A percentile compares a stretch with the other conserved stretches of the same genome.
phyloP scores from a whole-genome alignment of 495 filamentous ascomycete genomes.

The Mytilinidion resinicola region DNA sequence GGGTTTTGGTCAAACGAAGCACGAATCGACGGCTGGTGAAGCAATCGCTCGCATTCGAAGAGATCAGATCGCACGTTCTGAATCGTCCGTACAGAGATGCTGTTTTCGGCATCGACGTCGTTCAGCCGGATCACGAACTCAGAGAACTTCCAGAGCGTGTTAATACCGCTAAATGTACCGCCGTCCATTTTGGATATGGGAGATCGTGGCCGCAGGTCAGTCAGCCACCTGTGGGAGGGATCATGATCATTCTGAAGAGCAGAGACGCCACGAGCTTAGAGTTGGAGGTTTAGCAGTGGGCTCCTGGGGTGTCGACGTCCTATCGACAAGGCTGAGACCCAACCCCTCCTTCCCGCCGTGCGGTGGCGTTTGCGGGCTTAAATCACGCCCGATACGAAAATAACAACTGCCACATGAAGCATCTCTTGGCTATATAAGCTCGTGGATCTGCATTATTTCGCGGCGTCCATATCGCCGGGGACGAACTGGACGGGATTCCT shows the following conservation, averaged over 20 bases:
- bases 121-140: conserved; percentile 10
- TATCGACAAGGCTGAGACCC: too few relatives aligned
- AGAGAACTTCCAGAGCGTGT: conserved; percentile 11
- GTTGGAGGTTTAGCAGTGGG: too few relatives aligned
- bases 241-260: not conserved
- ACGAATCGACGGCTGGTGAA: conserved; percentile 1
- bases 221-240: not conserved
- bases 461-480: too few relatives aligned
- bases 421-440: too few relatives aligned
- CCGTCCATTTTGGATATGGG: conserved; percentile 5
- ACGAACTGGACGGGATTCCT: too few relatives aligned
- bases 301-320: too few relatives aligned
- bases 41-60: conserved; percentile 7
- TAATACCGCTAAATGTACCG: conserved; percentile 7
- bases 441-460: too few relatives aligned
- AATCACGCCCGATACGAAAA: too few relatives aligned
- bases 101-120: conserved; percentile 20
- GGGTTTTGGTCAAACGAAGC: conserved; percentile 2
- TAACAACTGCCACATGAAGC: too few relatives aligned
- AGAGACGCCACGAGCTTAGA: too few relatives aligned
- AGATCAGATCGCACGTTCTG: conserved; percentile 14
- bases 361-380: too few relatives aligned
- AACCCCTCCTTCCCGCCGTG: too few relatives aligned
- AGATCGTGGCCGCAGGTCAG: not conserved
- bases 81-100: conserved; percentile 15